Conservation (phyloP, 768 basidiomycete genomes). For the Russula sp. region DNA sequence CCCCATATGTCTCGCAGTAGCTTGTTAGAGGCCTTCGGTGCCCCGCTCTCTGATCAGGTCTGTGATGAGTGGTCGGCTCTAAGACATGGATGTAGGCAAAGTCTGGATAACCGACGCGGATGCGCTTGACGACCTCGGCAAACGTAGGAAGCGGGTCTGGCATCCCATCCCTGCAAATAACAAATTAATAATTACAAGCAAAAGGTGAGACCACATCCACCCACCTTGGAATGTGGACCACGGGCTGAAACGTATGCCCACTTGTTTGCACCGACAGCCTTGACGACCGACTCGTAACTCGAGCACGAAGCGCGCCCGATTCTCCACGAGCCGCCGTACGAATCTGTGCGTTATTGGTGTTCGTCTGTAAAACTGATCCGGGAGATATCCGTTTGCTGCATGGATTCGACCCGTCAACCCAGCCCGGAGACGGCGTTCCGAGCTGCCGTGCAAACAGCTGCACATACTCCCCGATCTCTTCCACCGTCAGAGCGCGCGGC, state of each 20-base stretch:
- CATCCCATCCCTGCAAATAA: slow-evolving; percentile 17
- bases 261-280: slow-evolving; percentile 40
- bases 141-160: slow-evolving; percentile 35
- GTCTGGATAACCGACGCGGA: slow-evolving; percentile 29
- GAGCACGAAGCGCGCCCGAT: slow-evolving; percentile 43
- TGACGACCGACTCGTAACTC: slow-evolving; percentile 40
- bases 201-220: too few species aligned
- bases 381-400: slow-evolving; percentile 35
- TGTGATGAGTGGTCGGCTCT: slow-evolving; percentile 30
- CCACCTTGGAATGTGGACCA: slow-evolving; percentile 27
- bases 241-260: slow-evolving; percentile 40
- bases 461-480: slow-evolving; percentile 34
- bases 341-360: slow-evolving; percentile 43
- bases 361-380: slow-evolving; percentile 42
- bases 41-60: neutral
- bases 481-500: slow-evolving; percentile 31
- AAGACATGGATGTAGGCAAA: slow-evolving; percentile 36
- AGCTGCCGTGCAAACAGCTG: slow-evolving; percentile 38
- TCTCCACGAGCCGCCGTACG: slow-evolving; percentile 49
- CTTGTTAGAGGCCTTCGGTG: slow-evolving; percentile 26
- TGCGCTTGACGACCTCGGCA: slow-evolving; percentile 32
- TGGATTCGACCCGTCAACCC: slow-evolving; percentile 39
- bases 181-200: neutral
- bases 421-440: slow-evolving; percentile 39
- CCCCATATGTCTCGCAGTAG: slow-evolving; percentile 34